phyloP scores from a whole-genome alignment of 495 filamentous ascomycete species.

The Baudoinia panamericana region DNA sequence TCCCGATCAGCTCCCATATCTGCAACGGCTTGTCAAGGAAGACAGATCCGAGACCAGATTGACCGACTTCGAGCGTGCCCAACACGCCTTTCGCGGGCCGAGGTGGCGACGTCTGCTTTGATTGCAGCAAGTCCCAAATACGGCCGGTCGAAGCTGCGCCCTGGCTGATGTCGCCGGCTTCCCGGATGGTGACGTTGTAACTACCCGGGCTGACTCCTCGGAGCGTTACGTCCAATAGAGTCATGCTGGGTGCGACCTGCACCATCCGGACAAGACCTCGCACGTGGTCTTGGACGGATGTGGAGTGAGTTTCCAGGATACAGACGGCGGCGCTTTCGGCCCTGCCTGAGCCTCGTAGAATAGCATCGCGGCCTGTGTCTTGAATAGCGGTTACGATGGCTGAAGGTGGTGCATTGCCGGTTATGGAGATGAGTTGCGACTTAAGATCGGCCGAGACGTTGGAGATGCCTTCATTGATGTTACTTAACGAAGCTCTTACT shows the following conservation, averaged over 20 bases:
- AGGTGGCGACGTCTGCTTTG: slow-evolving; percentile 35
- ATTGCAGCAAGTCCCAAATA: slow-evolving; percentile 55
- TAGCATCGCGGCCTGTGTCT: slow-evolving; percentile 80
- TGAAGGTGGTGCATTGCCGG: slow-evolving; percentile 71
- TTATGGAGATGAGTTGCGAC: slow-evolving; percentile 53
- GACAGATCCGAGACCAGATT: slow-evolving; percentile 53
- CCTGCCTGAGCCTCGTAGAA: slow-evolving; percentile 75
- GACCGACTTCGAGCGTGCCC: slow-evolving; percentile 58
- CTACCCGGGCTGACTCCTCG: slow-evolving; percentile 69
- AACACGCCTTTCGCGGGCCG: slow-evolving; percentile 49
- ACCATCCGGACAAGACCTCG: slow-evolving; percentile 33
- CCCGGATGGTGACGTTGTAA: slow-evolving; percentile 71
- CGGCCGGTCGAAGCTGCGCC: slow-evolving; percentile 70
- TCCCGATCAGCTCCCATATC: slow-evolving; percentile 91
- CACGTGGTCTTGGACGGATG: slow-evolving; percentile 27
- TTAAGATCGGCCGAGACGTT: slow-evolving; percentile 53
- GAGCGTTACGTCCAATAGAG: slow-evolving; percentile 76
- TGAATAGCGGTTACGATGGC: slow-evolving; percentile 81
- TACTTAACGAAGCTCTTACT: slow-evolving; percentile 1
- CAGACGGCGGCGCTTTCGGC: slow-evolving; percentile 91
- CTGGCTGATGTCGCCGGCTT: slow-evolving; percentile 77
- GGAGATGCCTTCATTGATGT: slow-evolving; percentile 38
- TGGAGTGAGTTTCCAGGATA: slow-evolving; percentile 77
- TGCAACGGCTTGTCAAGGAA: slow-evolving; percentile 71
- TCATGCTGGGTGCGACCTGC: slow-evolving; percentile 41